Evolutionary conservation across 2,329 filamentous ascomycete species (phyloP).

Genomic region (Monosporascus sp.): DNA sequence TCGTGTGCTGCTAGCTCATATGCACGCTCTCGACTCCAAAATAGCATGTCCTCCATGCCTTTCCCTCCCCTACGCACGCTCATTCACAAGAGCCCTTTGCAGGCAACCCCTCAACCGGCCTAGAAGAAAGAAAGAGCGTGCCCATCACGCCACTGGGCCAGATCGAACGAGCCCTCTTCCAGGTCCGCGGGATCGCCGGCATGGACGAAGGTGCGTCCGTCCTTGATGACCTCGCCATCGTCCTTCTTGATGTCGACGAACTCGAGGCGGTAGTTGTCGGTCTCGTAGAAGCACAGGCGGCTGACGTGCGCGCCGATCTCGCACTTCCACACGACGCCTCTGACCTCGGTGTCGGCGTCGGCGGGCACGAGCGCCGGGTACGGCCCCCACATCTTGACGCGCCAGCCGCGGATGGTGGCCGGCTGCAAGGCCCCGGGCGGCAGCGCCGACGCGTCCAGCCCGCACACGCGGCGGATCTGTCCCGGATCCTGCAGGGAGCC

Average conservation of each 20-base stretch:
- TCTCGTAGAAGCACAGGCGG: slow-evolving; percentile 10
- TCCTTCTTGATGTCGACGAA: slow-evolving; percentile 10
- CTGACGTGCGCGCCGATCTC: slow-evolving; percentile 8
- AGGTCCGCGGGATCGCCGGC: not conserved
- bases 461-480: slow-evolving; percentile 3
- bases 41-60: too few relatives aligned
- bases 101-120: not conserved
- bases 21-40: too few relatives aligned
- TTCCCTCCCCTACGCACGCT: too few relatives aligned
- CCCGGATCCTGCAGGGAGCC: slow-evolving; percentile 14
- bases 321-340: slow-evolving; percentile 17
- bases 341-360: slow-evolving; percentile 2
- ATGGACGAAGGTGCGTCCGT: slow-evolving; percentile 15
- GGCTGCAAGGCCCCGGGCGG: not conserved
- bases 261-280: slow-evolving; percentile 12
- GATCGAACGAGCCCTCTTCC: slow-evolving; percentile 8
- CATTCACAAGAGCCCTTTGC: too few relatives aligned
- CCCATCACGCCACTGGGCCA: not conserved
- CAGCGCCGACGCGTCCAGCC: not conserved
- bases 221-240: slow-evolving; percentile 8
- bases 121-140: not conserved
- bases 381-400: slow-evolving; percentile 7
- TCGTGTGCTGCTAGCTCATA: too few relatives aligned
- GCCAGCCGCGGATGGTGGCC: slow-evolving; percentile 14
- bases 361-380: slow-evolving; percentile 15